These are phyloP conservation scores for Austroboletus festivus DNA, from an alignment of 768 basidiomycete genomes.

Conservation along the genomic window DNA sequence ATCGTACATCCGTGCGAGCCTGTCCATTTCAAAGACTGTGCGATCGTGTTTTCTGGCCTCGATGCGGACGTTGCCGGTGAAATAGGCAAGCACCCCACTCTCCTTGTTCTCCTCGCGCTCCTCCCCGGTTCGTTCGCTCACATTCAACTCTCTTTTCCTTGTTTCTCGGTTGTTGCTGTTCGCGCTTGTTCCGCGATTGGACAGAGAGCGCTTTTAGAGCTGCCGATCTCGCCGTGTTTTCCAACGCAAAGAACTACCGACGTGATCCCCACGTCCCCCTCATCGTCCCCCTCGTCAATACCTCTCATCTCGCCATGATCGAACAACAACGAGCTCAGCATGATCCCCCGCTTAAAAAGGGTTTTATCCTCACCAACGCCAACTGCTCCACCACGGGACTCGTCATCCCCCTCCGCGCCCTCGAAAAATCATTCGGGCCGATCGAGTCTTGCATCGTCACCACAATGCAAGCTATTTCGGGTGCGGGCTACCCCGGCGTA, in stretches of 20 bases:
- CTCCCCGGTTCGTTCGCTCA: not conserved
- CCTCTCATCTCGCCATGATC: conserved; percentile 79
- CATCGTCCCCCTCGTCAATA: conserved; percentile 94
- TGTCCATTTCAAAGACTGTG: conserved; percentile 74
- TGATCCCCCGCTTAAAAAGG: conserved; percentile 65
- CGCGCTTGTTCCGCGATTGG: not conserved
- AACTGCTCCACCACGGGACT: conserved; percentile 96
- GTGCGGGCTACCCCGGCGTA: conserved; percentile 96
- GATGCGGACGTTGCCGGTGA: conserved; percentile 94
- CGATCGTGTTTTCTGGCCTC: conserved; percentile 91
- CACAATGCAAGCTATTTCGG: conserved; percentile 97
- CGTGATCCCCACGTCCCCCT: conserved; percentile 91
- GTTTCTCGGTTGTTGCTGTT: not conserved
- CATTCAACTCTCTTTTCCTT: not conserved
- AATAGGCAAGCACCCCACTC: conserved; percentile 60
- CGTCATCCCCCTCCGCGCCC: conserved; percentile 86
- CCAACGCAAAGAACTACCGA: conserved; percentile 95
- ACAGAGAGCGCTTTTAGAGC: conserved; percentile 75
- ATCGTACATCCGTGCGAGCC: conserved; percentile 76
- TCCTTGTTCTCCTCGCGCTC: not conserved
- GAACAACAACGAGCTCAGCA: conserved; percentile 75
- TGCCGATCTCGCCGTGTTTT: conserved; percentile 90
- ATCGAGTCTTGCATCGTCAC: conserved; percentile 88
- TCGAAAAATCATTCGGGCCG: conserved; percentile 92
- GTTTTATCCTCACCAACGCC: conserved; percentile 97